Percentiles rank a stretch among this genome's conserved stretches.
Evolutionary conservation across 805 yeast genomes (phyloP).

Genomic region (Suhomyces prunicola): DNA sequence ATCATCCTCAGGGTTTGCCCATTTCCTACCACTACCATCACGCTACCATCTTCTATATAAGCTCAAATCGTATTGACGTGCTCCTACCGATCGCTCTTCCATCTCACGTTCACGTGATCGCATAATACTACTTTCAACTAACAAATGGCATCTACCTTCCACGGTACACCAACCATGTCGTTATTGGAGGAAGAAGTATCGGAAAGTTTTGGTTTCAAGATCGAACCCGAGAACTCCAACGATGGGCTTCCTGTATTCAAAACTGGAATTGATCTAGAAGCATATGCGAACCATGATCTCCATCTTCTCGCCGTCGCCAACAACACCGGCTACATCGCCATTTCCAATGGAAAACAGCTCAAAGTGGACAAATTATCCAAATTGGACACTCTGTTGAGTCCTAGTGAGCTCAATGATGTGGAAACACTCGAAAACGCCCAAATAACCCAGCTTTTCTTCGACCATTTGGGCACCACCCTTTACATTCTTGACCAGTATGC

Average conservation of each 20-base stretch:
- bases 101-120: neutral
- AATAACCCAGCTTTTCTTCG: constrained; percentile 30
- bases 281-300: constrained; percentile 10
- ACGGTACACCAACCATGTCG: neutral
- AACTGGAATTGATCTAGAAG: constrained; percentile 28
- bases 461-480: constrained; percentile 25
- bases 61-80: neutral
- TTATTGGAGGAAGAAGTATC: constrained; percentile 21
- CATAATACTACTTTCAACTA: neutral
- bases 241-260: constrained; percentile 25
- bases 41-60: neutral
- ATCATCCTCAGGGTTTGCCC: neutral
- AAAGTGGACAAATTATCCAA: constrained; percentile 32
- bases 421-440: constrained; percentile 12
- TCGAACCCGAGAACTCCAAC: constrained; percentile 26
- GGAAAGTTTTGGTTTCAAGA: constrained; percentile 46
- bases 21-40: neutral
- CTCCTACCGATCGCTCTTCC: neutral
- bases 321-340: constrained; percentile 28
- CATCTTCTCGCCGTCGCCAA: constrained; percentile 39
- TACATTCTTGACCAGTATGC: constrained; percentile 7
- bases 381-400: constrained; percentile 26
- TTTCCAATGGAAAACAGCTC: constrained; percentile 33
- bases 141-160: neutral
- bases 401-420: constrained; percentile 14